Base-by-base conservation (phyloP, 2,329 filamentous ascomycete genomes). In the Sclerotinia spermophila region DNA sequence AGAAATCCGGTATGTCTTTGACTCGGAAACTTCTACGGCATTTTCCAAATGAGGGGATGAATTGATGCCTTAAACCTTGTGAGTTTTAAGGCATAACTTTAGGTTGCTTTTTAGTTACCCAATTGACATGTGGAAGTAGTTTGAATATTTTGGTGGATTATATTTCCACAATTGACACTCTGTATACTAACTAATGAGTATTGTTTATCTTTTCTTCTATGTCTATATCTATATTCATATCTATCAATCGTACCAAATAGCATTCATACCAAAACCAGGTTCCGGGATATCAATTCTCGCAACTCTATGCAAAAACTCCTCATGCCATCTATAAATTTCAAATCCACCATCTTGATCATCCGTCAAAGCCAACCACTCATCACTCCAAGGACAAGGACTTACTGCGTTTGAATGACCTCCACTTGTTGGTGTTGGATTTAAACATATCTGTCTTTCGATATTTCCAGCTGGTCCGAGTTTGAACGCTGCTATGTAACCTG, bases 221-320 rank as follows among this genome's bases (percentile, higher is more conserved):
- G n/a, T n/a, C n/a, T n/a, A n/a, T n/a, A n/a, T n/a, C n/a, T n/a
- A n/a, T n/a, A n/a, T 58, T 3, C 44, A 35, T 24, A n/a, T 68
- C 45, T 51, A 42, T 71, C 77, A 93, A 81, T 96, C 91, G 80
- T 96, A 96, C 93, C 93, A 97, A 73, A 96, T 94, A n/a, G 93
- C 93, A 82, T 97, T 97, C 93, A 97, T 97, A 2, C 93, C 93
- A 79, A 97, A 97, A 1, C 93, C 93, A n/a, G 92, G 92, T 82
- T 96, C 93, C 8, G 89, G 89, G 51, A 96, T 89, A 75, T 92
- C 89, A 73, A 92, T 84, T 73, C 92, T 85, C 24, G 93, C 93
- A 11, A 96, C 93, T 5, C 93, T 84, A 2, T 88, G 90, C 68
- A 97, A 82, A 76, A 90, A 92, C 84, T 96, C 93, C 71, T 94